Evolutionary conservation across 305 asterid genomes (phyloP).

Genomic region (Fraxinus nigra): DNA sequence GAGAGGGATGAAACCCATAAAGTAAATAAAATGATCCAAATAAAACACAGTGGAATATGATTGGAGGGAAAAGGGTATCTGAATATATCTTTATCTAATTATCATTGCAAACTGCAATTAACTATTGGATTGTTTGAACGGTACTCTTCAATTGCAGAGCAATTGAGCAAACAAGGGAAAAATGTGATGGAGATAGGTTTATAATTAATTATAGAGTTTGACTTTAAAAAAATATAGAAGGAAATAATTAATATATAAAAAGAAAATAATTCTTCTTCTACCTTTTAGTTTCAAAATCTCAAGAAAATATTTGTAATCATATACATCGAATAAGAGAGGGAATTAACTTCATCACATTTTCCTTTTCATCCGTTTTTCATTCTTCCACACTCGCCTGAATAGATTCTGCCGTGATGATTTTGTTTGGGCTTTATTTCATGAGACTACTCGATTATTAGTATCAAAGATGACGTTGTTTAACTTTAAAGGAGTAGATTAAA

Average conservation of each 20-base stretch:
- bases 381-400: neutral
- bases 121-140: neutral
- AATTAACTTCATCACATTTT: neutral
- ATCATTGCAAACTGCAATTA: neutral
- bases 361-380: neutral
- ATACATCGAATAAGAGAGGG: neutral
- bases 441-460: neutral
- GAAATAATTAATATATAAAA: neutral
- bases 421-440: neutral
- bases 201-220: neutral
- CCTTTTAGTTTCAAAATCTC: neutral
- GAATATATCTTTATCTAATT: neutral
- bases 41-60: slow-evolving; percentile 53
- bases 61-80: slow-evolving; percentile 46
- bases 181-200: neutral
- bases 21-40: slow-evolving; percentile 31
- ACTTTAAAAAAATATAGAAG: neutral
- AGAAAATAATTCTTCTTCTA: neutral
- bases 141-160: neutral
- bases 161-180: neutral
- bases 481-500: too few relatives aligned
- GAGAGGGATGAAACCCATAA: neutral
- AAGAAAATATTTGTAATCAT: neutral
- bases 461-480: neutral
- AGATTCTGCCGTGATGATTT: neutral